Evolutionary conservation across 2,329 filamentous ascomycete genomes (phyloP).

Genomic region (Trichophyton benhamiae): DNA sequence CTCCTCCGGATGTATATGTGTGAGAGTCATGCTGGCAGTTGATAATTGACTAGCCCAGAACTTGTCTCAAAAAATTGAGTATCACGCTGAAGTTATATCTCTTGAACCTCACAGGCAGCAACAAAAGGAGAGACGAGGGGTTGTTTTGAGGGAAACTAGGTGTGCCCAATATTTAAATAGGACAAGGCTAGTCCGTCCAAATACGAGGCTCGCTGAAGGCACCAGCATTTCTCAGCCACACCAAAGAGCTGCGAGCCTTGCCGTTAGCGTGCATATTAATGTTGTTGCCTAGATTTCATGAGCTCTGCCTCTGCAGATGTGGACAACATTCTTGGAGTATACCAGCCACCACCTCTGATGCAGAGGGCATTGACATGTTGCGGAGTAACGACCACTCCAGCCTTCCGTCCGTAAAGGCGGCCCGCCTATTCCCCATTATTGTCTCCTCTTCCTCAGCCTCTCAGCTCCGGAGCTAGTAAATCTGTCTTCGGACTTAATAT

Average conservation of each 20-base stretch:
- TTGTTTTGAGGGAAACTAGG: background rate
- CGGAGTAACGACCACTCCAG: background rate
- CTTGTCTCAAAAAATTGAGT: too few species aligned
- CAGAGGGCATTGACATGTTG: background rate
- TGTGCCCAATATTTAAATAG: background rate
- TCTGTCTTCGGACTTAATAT: too few species aligned
- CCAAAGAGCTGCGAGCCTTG: background rate
- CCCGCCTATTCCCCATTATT: background rate
- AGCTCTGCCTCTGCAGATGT: background rate
- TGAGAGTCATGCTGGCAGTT: conserved; percentile 6
- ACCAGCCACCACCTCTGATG: background rate
- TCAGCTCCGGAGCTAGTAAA: too few species aligned
- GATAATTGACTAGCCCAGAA: background rate
- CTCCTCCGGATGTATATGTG: conserved; percentile 13
- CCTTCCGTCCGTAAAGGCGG: background rate
- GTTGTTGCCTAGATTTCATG: background rate
- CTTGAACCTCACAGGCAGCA: background rate
- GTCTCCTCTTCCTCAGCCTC: background rate
- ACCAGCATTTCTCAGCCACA: background rate
- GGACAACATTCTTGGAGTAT: background rate
- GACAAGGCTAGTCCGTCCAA: background rate
- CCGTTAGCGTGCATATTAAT: background rate
- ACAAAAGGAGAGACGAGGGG: background rate
- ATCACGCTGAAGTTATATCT: background rate
- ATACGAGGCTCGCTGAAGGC: background rate